Base-by-base conservation (phyloP, 2,329 filamentous ascomycete species). In the Karstenula rhodostoma region DNA sequence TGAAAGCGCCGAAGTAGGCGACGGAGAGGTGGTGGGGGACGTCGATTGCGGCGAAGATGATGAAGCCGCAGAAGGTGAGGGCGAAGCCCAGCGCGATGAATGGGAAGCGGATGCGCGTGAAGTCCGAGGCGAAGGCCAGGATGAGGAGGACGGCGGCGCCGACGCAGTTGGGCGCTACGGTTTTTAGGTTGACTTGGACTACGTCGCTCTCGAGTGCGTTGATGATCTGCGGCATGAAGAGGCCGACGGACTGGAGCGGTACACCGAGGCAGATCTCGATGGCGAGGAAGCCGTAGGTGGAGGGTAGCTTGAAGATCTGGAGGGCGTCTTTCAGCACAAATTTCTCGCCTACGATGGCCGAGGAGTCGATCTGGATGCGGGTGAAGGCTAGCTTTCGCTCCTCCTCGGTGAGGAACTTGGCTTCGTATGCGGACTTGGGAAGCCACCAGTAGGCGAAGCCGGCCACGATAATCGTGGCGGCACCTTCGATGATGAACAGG, bases 101-200 rank as follows among this genome's bases (percentile, higher is more conserved):
- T 0, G 90, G 90, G 57, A 90, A 91, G 3, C 90, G 86, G 22
- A 89, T 79, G n/a, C 88, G 83, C 4, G 84, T 82, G 55, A 81
- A 83, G 71, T 94, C 91, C 2, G 88, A 91, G 4, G 84, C 77
- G 67, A 93, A 94, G 0, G 90, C 91, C 0, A 94, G 81, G 15
- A 93, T 78, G 0, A 94, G 81, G 3, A 94, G 81, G 83, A 93
- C 89, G 0, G 86, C 85, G 0, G 91, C 90, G 1, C 91, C 92
- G 0, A 86, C 87, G 48, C 92, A 84, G 68, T 94, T 94, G 1
- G 92, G 92, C 0, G 91, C 92, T 0, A 94, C 91, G 0, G 91
- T 94, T 78, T 91, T 93, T 0, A 94, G 83, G 69, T 95, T 94
- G 0, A 91, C 93, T 68, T 87, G 87, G 61, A 87, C 82, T n/a